These are phyloP conservation scores for Leccinum truebloodii DNA, from an alignment of 768 basidiomycete genomes.

Conservation along the genomic window DNA sequence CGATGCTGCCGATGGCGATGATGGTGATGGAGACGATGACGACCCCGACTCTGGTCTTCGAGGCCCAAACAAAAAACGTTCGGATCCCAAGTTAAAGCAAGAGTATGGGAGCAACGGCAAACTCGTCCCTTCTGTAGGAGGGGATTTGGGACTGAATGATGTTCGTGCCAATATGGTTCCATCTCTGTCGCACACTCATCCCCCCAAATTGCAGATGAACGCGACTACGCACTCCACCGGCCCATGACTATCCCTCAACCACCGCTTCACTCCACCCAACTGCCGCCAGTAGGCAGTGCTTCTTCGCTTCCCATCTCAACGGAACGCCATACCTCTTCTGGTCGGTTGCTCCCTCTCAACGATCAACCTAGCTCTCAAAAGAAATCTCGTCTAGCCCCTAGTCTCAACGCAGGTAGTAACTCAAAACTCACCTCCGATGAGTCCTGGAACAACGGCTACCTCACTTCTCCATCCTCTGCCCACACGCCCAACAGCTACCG, in stretches of 20 bases:
- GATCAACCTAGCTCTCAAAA: conserved; percentile 28
- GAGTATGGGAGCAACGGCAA: conserved; percentile 28
- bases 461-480: conserved; percentile 32
- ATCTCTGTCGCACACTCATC: conserved; percentile 1
- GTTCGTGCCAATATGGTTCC: conserved; percentile 17
- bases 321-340: conserved; percentile 34
- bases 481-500: conserved; percentile 31
- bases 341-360: conserved; percentile 33
- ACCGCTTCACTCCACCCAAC: conserved; percentile 30
- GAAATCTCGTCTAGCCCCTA: conserved; percentile 33
- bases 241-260: conserved; percentile 36
- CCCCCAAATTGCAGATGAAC: conserved; percentile 18
- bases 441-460: conserved; percentile 28
- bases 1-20: conserved; percentile 42
- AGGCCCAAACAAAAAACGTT: conserved; percentile 21
- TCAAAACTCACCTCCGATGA: conserved; percentile 31
- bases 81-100: conserved; percentile 31
- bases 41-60: conserved; percentile 31
- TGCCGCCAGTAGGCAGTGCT: conserved; percentile 19
- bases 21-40: conserved; percentile 36
- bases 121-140: conserved; percentile 15
- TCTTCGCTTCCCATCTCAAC: conserved; percentile 36
- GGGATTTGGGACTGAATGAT: conserved; percentile 26
- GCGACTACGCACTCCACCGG: conserved; percentile 31
- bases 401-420: conserved; percentile 20